Percentiles rank a stretch among this genome's conserved stretches.
These are phyloP conservation scores for Mrakia hoshinonis DNA, from an alignment of 768 basidiomycete genomes.

Conservation along the genomic window DNA sequence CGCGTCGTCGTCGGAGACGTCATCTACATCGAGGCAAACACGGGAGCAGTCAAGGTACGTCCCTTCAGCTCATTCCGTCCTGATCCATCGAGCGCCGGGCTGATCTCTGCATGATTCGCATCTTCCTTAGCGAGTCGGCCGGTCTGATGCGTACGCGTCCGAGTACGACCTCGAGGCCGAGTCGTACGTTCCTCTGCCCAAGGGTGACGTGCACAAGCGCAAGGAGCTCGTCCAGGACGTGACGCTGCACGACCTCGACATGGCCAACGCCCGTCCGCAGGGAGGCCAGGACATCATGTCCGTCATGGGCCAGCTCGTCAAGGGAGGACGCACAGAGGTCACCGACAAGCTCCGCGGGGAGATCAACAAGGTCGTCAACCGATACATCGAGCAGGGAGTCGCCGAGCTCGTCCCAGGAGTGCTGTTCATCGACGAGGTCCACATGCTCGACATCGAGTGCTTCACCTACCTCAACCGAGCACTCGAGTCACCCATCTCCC, in stretches of 20 bases:
- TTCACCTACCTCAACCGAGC: conserved; percentile 97
- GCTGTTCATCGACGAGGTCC: conserved; percentile 98
- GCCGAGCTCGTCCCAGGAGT: conserved; percentile 97
- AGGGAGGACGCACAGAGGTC: conserved; percentile 86
- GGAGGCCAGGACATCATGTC: conserved; percentile 98
- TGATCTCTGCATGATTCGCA: no score
- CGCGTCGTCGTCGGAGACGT: conserved; percentile 95
- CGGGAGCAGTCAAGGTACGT: conserved; percentile 83
- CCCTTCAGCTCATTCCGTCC: no score
- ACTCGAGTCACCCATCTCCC: conserved; percentile 91
- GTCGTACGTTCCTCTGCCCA: conserved; percentile 94
- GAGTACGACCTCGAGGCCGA: conserved; percentile 97
- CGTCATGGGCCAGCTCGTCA: conserved; percentile 83
- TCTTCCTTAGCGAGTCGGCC: conserved; percentile 90
- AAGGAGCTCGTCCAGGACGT: conserved; percentile 95
- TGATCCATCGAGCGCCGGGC: no score
- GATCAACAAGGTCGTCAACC: conserved; percentile 94
- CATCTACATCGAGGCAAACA: conserved; percentile 86
- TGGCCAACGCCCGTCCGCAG: conserved; percentile 83
- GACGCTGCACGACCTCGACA: conserved; percentile 87
- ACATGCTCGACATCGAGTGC: conserved; percentile 99
- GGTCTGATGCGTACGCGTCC: conserved; percentile 94
- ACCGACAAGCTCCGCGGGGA: conserved; percentile 92
- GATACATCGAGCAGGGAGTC: conserved; percentile 95
- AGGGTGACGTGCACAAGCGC: conserved; percentile 90